These are phyloP conservation scores for Yarrowia sp. DNA, from an alignment of 805 yeast genomes.

Conservation along the genomic window DNA sequence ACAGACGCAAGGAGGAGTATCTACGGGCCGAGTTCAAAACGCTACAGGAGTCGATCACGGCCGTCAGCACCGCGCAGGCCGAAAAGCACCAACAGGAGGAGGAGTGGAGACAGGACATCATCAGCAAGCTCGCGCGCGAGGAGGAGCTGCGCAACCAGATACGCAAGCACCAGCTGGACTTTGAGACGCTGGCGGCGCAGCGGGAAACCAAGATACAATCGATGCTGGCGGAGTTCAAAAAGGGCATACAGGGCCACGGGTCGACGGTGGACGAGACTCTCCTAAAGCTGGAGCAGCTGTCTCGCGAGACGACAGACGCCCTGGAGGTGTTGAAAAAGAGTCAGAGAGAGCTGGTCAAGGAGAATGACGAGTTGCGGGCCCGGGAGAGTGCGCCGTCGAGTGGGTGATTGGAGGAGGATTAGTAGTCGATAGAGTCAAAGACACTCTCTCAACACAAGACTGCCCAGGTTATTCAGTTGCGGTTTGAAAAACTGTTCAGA, in stretches of 20 bases:
- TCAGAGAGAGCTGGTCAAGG: not conserved
- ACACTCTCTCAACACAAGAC: not conserved
- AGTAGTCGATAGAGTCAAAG: no score
- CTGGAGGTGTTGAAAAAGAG: slow-evolving; percentile 11
- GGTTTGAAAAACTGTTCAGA: no score
- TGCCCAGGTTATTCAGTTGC: no score
- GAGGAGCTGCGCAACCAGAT: slow-evolving; percentile 7
- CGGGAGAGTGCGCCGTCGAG: not conserved
- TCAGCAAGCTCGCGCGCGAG: not conserved
- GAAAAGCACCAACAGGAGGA: not conserved
- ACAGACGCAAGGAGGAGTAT: slow-evolving; percentile 40
- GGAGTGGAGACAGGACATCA: not conserved
- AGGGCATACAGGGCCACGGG: slow-evolving; percentile 1
- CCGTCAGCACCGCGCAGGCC: not conserved
- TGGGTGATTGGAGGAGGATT: not conserved
- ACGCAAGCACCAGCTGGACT: slow-evolving; percentile 6
- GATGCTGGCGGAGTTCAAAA: not conserved
- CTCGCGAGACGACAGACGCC: not conserved
- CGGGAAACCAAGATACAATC: not conserved
- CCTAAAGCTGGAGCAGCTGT: not conserved
- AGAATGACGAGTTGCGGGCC: not conserved
- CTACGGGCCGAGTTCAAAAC: not conserved
- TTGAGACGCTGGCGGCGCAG: not conserved
- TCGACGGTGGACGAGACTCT: not conserved
- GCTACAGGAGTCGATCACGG: not conserved